phyloP scores from a whole-genome alignment of 1,139 yeast species.

The Yamadazyma oceani region DNA sequence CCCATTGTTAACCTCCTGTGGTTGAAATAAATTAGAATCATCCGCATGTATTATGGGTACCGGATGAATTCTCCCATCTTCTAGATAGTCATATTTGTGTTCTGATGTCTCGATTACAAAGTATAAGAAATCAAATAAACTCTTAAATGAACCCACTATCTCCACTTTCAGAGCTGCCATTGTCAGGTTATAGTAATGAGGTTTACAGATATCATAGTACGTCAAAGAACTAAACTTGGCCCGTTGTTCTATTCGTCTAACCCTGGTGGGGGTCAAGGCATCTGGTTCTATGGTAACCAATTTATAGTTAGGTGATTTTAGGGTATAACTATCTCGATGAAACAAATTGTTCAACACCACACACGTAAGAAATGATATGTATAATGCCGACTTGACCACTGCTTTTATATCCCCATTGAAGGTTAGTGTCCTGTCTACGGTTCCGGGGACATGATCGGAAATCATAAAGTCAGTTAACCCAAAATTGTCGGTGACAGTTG shows the following conservation, averaged over 20 bases:
- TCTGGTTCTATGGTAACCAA: constrained; percentile 13
- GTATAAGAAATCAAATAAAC: constrained; percentile 14
- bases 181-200: constrained; percentile 8
- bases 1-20: constrained; percentile 20
- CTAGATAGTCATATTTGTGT: constrained; percentile 11
- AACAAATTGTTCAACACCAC: constrained; percentile 27
- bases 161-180: constrained; percentile 12
- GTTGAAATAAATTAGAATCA: constrained; percentile 27
- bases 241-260: constrained; percentile 13
- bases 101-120: constrained; percentile 12
- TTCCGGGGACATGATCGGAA: constrained; percentile 24
- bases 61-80: constrained; percentile 19
- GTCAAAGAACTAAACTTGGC: constrained; percentile 23
- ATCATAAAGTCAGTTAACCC: constrained; percentile 21
- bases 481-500: constrained; percentile 18
- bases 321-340: constrained; percentile 22
- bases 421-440: constrained; percentile 29
- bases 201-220: constrained; percentile 11
- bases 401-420: constrained; percentile 25
- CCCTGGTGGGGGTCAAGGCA: constrained; percentile 10
- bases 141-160: constrained; percentile 10
- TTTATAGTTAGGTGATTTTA: constrained; percentile 32
- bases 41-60: constrained; percentile 24
- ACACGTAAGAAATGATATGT: constrained; percentile 21
- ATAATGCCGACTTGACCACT: constrained; percentile 25